Percentiles rank a stretch among this genome's conserved stretches.
phyloP scores from a whole-genome alignment of 192 early-diverging fungal genomes.

The Ramicandelaber brevisporus region DNA sequence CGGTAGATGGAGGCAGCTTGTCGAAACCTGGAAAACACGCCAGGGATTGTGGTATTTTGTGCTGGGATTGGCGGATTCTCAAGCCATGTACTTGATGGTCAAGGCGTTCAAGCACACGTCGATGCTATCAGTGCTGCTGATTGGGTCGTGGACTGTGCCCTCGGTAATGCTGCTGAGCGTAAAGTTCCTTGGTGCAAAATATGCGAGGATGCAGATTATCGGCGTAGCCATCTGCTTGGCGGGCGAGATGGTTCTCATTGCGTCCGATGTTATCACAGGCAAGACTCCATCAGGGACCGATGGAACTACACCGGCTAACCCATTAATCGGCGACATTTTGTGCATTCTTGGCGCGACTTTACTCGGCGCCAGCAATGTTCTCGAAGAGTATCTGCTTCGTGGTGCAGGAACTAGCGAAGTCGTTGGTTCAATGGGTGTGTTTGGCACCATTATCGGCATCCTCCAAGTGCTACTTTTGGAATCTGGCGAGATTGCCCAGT shows the following conservation, averaged over 20 bases:
- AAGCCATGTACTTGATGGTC: slow-evolving; percentile 60
- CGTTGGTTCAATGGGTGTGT: slow-evolving; percentile 46
- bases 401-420: slow-evolving; percentile 45
- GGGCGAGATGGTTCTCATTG: slow-evolving; percentile 39
- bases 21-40: slow-evolving; percentile 7
- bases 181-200: slow-evolving; percentile 33
- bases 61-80: slow-evolving; percentile 39
- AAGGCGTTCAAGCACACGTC: slow-evolving; percentile 59
- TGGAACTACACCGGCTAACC: no score
- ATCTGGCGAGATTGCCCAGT: slow-evolving; percentile 19
- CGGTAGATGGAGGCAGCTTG: slow-evolving; percentile 10
- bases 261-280: slow-evolving; percentile 32
- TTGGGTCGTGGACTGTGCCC: slow-evolving; percentile 52
- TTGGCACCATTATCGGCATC: slow-evolving; percentile 42
- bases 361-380: slow-evolving; percentile 45
- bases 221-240: slow-evolving; percentile 38
- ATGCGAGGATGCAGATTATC: slow-evolving; percentile 32
- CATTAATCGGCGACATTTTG: slow-evolving; percentile 43
- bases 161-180: slow-evolving; percentile 37
- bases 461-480: slow-evolving; percentile 46
- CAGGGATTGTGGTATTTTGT: slow-evolving; percentile 21
- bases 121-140: slow-evolving; percentile 45
- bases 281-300: slow-evolving; percentile 24
- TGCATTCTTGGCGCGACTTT: slow-evolving; percentile 41
- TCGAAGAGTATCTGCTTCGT: slow-evolving; percentile 42